phyloP scores from a whole-genome alignment of 768 basidiomycete genomes.

The Naganishia antarctica region DNA sequence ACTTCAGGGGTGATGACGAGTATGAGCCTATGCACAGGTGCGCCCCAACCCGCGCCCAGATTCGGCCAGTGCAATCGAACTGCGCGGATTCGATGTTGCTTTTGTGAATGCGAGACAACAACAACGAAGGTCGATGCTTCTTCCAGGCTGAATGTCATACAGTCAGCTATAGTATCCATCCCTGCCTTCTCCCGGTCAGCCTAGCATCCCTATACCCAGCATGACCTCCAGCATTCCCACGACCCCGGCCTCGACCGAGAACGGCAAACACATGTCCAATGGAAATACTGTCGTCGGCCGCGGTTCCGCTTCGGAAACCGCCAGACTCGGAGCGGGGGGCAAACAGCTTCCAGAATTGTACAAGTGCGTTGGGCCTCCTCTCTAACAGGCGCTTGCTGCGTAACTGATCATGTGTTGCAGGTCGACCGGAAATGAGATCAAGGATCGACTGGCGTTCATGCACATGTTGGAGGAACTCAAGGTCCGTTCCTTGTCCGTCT shows the following conservation, averaged over 20 bases:
- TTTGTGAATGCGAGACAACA: conserved; percentile 1
- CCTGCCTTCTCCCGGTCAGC: not conserved
- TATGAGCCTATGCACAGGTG: not conserved
- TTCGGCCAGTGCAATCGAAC: not conserved
- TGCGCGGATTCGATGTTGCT: not conserved
- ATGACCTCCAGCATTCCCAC: conserved; percentile 14
- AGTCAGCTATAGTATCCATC: not conserved
- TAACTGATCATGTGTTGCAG: conserved; percentile 26
- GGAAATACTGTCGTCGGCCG: not conserved
- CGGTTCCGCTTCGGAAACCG: not conserved
- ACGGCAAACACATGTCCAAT: not conserved
- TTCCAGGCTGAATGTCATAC: too few relatives aligned
- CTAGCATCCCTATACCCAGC: not conserved
- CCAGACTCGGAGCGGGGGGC: conserved; percentile 42
- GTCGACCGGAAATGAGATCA: conserved; percentile 53
- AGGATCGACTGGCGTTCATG: conserved; percentile 80
- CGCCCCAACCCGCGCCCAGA: not conserved
- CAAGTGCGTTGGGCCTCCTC: conserved; percentile 36
- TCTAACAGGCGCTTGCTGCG: too few relatives aligned
- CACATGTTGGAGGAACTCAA: conserved; percentile 85
- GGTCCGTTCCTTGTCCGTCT: conserved; percentile 52
- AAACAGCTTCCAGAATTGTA: conserved; percentile 44
- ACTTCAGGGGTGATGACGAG: conserved; percentile 7
- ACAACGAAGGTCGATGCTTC: too few relatives aligned
- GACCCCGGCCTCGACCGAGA: not conserved